These are phyloP conservation scores for Monilinia laxa DNA, from an alignment of 2,329 filamentous ascomycete genomes.

Conservation along the genomic window DNA sequence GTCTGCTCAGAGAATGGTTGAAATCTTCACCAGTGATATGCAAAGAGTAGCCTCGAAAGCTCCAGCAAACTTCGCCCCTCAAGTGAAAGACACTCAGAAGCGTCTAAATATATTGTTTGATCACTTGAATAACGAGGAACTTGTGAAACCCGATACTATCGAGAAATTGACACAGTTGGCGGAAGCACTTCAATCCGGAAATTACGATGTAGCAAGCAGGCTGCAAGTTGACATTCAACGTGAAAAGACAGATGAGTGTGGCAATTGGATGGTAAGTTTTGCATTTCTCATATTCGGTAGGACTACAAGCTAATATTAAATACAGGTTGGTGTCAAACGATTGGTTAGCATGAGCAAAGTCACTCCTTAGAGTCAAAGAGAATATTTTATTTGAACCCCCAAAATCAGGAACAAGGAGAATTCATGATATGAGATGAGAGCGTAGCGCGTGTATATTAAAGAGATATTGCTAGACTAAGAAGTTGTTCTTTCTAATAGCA, in stretches of 20 bases:
- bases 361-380: conserved; percentile 49
- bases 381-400: background rate
- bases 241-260: conserved; percentile 76
- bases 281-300: background rate
- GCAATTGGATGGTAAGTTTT: conserved; percentile 78
- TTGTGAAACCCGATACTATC: conserved; percentile 78
- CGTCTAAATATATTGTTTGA: conserved; percentile 92
- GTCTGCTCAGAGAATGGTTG: conserved; percentile 73
- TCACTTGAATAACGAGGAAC: conserved; percentile 92
- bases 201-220: conserved; percentile 65
- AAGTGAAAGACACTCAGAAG: conserved; percentile 93
- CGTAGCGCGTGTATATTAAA: conserved; percentile 21
- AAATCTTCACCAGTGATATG: conserved; percentile 81
- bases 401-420: background rate
- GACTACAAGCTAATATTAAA: conserved; percentile 44
- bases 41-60: conserved; percentile 83
- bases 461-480: conserved; percentile 18
- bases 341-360: conserved; percentile 78
- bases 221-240: conserved; percentile 75
- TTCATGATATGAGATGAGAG: conserved; percentile 16
- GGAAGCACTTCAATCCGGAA: conserved; percentile 63
- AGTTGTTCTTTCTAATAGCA: conserved; percentile 3
- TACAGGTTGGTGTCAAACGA: conserved; percentile 71
- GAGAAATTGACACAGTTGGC: conserved; percentile 64
- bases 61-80: conserved; percentile 79